Evolutionary conservation across 805 yeast genomes (phyloP), one percentile per base, ranked within the genome.

Genomic region (Zygosaccharomyces bisporus): DNA sequence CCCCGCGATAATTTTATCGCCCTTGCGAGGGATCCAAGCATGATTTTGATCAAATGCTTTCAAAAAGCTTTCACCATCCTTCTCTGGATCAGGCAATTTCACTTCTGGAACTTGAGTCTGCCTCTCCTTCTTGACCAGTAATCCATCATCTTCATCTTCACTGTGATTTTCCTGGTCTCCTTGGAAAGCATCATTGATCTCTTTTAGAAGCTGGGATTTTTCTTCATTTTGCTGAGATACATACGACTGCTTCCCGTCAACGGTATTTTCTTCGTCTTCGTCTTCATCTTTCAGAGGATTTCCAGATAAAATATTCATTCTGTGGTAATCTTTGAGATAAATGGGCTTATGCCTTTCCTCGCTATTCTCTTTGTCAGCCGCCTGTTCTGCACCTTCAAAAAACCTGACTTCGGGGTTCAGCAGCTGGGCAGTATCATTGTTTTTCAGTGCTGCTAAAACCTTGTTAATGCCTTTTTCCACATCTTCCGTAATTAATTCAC

Each of bases 301-400:
- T 8, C 90, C 91, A 3, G 81, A 72, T n/a, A 93, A 69, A 27
- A 90, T 65, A 53, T 80, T 84, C 80, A 79, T 78, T 63, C 98
- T 75, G 61, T 93, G 97, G 59, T 90, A 93, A 63, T 93, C 99
- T 55, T 90, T 89, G 64, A 93, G 75, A 62, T 83, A 87, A 45
- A 93, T 72, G 7, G 98, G 96, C 60, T 86, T 86, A 9, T 76
- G 73, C 48, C 71, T 69, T 34, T 71, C 72, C 2, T 37, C 46
- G 13, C 39, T 51, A 25, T 56, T 57, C n/a, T 62, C 47, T 2
- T 50, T 50, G 1, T 45, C 58, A n/a, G 53, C 66, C 16, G 71
- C 72, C 3, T 65, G 69, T 17, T 74, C 81, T 3, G 81, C 75
- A 16, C 82, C 85, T 3, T 81, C 83, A 64, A 86, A 91, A 58